phyloP scores from a whole-genome alignment of 805 yeast species.

The Myxozyma lipomycoides region DNA sequence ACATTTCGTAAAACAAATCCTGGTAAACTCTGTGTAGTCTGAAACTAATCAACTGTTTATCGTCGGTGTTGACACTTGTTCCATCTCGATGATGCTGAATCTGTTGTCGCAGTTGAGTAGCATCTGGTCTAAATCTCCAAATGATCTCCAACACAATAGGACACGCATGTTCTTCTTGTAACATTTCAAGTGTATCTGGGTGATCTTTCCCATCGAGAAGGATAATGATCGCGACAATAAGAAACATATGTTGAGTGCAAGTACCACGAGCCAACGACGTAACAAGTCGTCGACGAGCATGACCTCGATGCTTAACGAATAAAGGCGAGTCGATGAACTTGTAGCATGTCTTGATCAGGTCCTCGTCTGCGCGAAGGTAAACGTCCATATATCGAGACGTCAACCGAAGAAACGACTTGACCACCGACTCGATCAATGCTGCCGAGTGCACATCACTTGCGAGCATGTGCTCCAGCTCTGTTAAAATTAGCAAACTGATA shows the following conservation, averaged over 20 bases:
- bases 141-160: slow-evolving; percentile 44
- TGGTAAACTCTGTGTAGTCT: slow-evolving; percentile 45
- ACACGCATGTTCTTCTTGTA: slow-evolving; percentile 54
- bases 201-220: slow-evolving; percentile 46
- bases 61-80: slow-evolving; percentile 5
- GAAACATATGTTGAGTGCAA: slow-evolving; percentile 34
- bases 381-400: slow-evolving; percentile 32
- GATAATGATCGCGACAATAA: slow-evolving; percentile 44
- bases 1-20: slow-evolving; percentile 53
- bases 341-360: slow-evolving; percentile 46
- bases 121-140: slow-evolving; percentile 35
- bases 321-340: slow-evolving; percentile 46
- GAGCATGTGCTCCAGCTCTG: slow-evolving; percentile 53
- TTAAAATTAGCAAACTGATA: slow-evolving; percentile 30
- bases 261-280: slow-evolving; percentile 34
- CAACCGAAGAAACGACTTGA: slow-evolving; percentile 31
- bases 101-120: slow-evolving; percentile 22
- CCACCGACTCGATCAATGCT: slow-evolving; percentile 32
- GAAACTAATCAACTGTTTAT: slow-evolving; percentile 31
- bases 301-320: slow-evolving; percentile 50
- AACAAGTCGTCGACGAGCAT: slow-evolving; percentile 40
- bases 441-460: slow-evolving; percentile 45
- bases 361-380: slow-evolving; percentile 35
- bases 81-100: slow-evolving; percentile 19
- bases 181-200: slow-evolving; percentile 42